Percentiles rank a stretch among this genome's conserved stretches.
Conservation (phyloP, 139 green algal species). For the Micractinium conductrix region DNA sequence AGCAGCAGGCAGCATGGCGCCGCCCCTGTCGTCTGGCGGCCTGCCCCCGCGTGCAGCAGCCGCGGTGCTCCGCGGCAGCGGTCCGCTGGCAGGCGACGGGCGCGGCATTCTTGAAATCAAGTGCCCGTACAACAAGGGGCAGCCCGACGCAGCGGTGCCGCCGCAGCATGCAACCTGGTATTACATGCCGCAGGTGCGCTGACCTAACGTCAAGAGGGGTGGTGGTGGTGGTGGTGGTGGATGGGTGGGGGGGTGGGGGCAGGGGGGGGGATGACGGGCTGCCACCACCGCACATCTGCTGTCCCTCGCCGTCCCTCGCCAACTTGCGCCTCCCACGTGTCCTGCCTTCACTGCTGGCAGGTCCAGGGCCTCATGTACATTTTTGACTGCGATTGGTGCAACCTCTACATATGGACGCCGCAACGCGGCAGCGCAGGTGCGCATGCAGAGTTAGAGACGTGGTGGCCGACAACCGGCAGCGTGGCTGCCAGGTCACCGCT, state of each 20-base stretch:
- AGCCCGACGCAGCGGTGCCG: slow-evolving; percentile 50
- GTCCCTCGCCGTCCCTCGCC: no score
- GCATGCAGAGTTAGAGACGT: not conserved
- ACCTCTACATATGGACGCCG: slow-evolving; percentile 70
- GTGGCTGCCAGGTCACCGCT: not conserved
- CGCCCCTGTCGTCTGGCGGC: not conserved
- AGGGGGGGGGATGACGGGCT: no score
- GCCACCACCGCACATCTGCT: no score
- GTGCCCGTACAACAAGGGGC: slow-evolving; percentile 73
- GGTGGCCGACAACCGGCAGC: not conserved
- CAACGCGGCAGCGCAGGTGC: slow-evolving; percentile 44
- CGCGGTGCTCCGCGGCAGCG: not conserved
- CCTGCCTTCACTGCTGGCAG: no score
- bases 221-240: no score
- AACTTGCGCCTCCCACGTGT: no score
- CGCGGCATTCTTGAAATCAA: slow-evolving; percentile 78
- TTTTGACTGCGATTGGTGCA: slow-evolving; percentile 71
- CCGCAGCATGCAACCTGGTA: slow-evolving; percentile 60
- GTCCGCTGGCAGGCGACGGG: slow-evolving; percentile 7
- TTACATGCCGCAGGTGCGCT: slow-evolving; percentile 80
- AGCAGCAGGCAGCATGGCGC: not conserved
- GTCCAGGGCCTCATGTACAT: slow-evolving; percentile 79
- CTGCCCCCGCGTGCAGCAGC: not conserved
- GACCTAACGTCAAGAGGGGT: no score
- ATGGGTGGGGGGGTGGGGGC: no score